A percentile compares a stretch with the other conserved stretches of the same genome.
Conservation (phyloP, 2,329 filamentous ascomycete species). For the Thermochaetoides dissita region DNA sequence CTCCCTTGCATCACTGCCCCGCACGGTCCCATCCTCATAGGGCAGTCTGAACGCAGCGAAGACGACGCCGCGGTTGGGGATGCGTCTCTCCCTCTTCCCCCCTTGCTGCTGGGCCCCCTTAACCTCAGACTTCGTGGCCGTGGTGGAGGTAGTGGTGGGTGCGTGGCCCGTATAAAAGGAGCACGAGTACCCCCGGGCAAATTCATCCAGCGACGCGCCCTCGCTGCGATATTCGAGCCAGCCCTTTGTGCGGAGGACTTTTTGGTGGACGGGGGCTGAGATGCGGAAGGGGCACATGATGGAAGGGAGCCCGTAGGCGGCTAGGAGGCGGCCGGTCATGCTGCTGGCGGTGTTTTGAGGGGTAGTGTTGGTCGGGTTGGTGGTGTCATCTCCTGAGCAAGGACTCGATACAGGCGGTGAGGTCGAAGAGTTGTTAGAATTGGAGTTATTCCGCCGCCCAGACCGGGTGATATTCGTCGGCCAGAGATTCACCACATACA, state of each 20-base stretch:
- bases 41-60: constrained; percentile 43
- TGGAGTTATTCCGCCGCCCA: no score
- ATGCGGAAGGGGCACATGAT: constrained; percentile 39
- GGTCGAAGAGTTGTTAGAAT: no score
- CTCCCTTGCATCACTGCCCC: constrained; percentile 25
- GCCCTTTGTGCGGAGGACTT: constrained; percentile 32
- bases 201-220: constrained; percentile 28
- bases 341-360: not conserved
- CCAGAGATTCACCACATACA: constrained; percentile 47
- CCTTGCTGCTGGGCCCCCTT: constrained; percentile 4
- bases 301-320: constrained; percentile 38
- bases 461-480: constrained; percentile 23
- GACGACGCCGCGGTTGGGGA: constrained; percentile 35
- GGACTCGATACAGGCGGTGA: constrained; percentile 7
- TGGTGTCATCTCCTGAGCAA: constrained; percentile 8
- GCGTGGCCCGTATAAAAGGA: constrained; percentile 34
- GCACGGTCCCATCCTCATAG: constrained; percentile 22
- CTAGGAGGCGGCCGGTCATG: constrained; percentile 37
- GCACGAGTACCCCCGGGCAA: constrained; percentile 38
- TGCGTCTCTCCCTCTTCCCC: constrained; percentile 12
- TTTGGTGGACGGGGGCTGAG: constrained; percentile 33
- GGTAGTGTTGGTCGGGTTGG: no score
- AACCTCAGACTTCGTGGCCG: no score
- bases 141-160: not conserved
- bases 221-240: constrained; percentile 41